phyloP scores from a whole-genome alignment of 2,329 filamentous ascomycete genomes.

The Venturia pyrina region DNA sequence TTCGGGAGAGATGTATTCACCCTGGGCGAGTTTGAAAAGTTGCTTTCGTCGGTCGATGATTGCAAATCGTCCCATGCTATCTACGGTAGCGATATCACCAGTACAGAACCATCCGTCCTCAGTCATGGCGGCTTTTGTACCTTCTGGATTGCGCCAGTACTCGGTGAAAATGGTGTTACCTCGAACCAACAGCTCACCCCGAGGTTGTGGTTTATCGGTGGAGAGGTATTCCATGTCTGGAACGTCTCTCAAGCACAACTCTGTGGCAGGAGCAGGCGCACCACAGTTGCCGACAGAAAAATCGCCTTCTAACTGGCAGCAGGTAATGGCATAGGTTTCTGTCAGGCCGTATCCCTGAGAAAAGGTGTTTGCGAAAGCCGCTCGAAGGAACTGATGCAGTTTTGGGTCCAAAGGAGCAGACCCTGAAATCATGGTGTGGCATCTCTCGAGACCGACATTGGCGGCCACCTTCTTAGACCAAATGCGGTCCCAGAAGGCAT shows the following conservation, averaged over 20 bases:
- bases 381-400: constrained; percentile 79
- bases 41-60: constrained; percentile 98
- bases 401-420: constrained; percentile 84
- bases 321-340: constrained; percentile 74
- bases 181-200: constrained; percentile 79
- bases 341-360: constrained; percentile 88
- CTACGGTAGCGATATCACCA: constrained; percentile 80
- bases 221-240: constrained; percentile 90
- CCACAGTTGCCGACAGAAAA: constrained; percentile 75
- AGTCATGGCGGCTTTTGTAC: constrained; percentile 74
- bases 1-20: constrained; percentile 96
- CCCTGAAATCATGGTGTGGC: constrained; percentile 68
- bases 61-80: constrained; percentile 74
- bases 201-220: constrained; percentile 78
- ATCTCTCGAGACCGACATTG: constrained; percentile 71
- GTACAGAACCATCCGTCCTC: constrained; percentile 95
- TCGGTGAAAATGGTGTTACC: constrained; percentile 72
- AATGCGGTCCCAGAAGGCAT: constrained; percentile 72
- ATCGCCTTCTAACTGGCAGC: constrained; percentile 61
- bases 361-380: constrained; percentile 70
- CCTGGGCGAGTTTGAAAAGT: constrained; percentile 94
- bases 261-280: constrained; percentile 53
- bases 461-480: constrained; percentile 81
- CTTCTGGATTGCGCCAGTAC: constrained; percentile 84
- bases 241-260: constrained; percentile 75